Base-by-base conservation (phyloP, 2,329 filamentous ascomycete genomes). In the Huntiella decipiens region DNA sequence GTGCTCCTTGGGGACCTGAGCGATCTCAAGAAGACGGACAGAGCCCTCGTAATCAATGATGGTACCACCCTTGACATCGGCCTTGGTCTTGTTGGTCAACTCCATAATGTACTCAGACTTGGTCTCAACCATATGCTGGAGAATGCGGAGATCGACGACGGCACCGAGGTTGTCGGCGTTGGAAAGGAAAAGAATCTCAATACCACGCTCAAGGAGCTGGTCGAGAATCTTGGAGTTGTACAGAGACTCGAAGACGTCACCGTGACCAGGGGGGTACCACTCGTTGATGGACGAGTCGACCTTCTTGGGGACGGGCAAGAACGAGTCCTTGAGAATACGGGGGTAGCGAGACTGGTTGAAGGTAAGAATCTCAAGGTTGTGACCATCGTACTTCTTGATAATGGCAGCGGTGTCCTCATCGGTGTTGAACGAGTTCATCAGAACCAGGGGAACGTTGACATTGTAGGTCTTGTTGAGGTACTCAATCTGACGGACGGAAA, bases 341-440 rank as follows among this genome's bases (percentile, higher is more conserved):
- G 91, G 91, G 72, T 96, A 98, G 58, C 87, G 77, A 53, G 91
- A 98, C 70, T 98, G 91, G 74, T 98, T 98, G 79, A 98, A 98
- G 62, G 91, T 96, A 63, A 96, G 73, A 63, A 98, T 96, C 62
- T 98, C 91, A 60, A 98, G 92, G 63, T 95, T 95, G 77, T 98
- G 91, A 53, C 91, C 91, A 71, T 98, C 88, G 68, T 96, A 98
- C 73, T 98, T 98, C 79, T 98, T 98, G 73, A 98, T 98, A 67
- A 98, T 98, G 66, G 85, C 86, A 52, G 87, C 86, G 44, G 91
- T 98, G 61, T 98, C 91, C 58, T 88, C 77, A 63, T 98, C 87
- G 62, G 91, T 98, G 77, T 98, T 98, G 82, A 98, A 98, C 47
- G 91, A 96, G 79, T 98, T 98, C 91, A 98, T 98, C 57, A 98